These are phyloP conservation scores for Amaranthus tricolor DNA, from an alignment of 179 eudicot genomes.

Conservation along the genomic window DNA sequence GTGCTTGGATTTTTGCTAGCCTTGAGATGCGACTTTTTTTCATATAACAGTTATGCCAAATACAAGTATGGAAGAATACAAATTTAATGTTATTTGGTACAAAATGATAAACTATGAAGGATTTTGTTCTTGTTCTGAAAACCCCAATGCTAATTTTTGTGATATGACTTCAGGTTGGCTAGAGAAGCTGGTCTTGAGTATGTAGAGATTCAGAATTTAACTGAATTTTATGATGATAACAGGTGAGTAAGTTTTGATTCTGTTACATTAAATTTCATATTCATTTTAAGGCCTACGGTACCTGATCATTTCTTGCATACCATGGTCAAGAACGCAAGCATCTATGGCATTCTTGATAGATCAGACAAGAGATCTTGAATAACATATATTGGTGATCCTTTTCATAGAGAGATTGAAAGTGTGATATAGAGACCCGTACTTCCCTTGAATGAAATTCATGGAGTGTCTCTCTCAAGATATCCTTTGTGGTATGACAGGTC, in stretches of 20 bases:
- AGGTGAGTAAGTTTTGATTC: slow-evolving; percentile 38
- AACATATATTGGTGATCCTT: too few relatives aligned
- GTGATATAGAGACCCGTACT: too few relatives aligned
- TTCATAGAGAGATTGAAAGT: too few relatives aligned
- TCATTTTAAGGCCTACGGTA: too few relatives aligned
- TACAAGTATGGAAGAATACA: neutral
- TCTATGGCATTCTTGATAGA: too few relatives aligned
- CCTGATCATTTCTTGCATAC: too few relatives aligned
- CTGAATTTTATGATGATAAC: slow-evolving; percentile 94
- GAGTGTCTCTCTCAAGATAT: too few relatives aligned
- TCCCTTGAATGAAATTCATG: too few relatives aligned
- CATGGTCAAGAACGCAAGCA: too few relatives aligned
- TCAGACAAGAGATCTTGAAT: too few relatives aligned
- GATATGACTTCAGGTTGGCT: slow-evolving; percentile 64
- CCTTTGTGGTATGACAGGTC: too few relatives aligned
- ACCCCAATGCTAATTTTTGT: neutral
- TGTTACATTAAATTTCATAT: neutral
- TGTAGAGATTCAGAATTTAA: slow-evolving; percentile 85
- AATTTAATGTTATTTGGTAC: neutral
- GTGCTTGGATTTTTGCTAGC: neutral
- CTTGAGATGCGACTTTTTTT: neutral
- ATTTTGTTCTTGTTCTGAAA: neutral
- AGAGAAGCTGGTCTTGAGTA: slow-evolving; percentile 97
- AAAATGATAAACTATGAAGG: neutral
- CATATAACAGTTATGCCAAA: too few relatives aligned